These are phyloP conservation scores for Diaporthe citriasiana DNA, from an alignment of 2,329 filamentous ascomycete species.

Conservation along the genomic window DNA sequence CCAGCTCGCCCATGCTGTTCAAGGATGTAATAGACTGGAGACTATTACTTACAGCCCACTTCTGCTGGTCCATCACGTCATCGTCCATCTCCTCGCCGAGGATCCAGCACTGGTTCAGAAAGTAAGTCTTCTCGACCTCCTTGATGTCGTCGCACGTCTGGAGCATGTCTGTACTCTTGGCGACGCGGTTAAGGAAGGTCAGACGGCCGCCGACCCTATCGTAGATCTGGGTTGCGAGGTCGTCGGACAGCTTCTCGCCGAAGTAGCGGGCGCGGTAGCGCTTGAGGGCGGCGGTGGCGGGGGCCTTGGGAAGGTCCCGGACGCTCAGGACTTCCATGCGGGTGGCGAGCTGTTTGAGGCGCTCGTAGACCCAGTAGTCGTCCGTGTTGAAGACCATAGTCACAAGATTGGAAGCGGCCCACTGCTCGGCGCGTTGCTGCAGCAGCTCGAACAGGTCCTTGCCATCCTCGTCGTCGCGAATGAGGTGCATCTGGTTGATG, in stretches of 20 bases:
- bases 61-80: conserved; percentile 80
- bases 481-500: conserved; percentile 92
- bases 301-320: conserved; percentile 82
- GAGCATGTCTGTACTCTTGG: conserved; percentile 87
- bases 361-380: conserved; percentile 98
- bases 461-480: conserved; percentile 94
- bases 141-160: conserved; percentile 78
- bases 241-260: conserved; percentile 67
- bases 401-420: conserved; percentile 92
- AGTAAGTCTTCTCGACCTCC: conserved; percentile 80
- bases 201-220: conserved; percentile 88
- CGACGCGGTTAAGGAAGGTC: conserved; percentile 89
- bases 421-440: conserved; percentile 95
- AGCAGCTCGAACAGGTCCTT: conserved; percentile 93
- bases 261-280: conserved; percentile 88
- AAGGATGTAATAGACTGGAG: neutral
- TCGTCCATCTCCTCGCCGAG: conserved; percentile 79
- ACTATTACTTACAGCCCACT: conserved; percentile 80
- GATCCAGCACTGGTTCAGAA: conserved; percentile 82
- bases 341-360: conserved; percentile 91
- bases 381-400: conserved; percentile 96
- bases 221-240: conserved; percentile 83
- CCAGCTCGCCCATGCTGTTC: neutral
- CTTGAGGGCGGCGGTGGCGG: conserved; percentile 82
- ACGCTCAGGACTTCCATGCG: conserved; percentile 95